Conservation (phyloP, 192 early-diverging fungal genomes). For the Backusella australiensis region DNA sequence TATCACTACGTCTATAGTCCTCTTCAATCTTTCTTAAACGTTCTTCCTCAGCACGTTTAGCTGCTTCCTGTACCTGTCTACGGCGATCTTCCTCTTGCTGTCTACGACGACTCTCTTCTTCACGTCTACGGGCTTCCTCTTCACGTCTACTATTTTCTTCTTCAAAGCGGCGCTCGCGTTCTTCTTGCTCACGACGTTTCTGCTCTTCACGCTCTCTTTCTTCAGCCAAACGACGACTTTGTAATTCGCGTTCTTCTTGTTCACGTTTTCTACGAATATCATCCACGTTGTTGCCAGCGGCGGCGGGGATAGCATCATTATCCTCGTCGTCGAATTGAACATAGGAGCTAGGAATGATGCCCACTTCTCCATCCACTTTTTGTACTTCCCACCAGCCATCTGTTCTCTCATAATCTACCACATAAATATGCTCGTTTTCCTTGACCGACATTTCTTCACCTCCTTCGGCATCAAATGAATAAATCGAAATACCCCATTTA, state of each 20-base stretch:
- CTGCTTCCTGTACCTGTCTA: constrained; percentile 35
- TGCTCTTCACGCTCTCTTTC: constrained; percentile 2
- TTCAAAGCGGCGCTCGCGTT: neutral
- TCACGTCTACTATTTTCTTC: constrained; percentile 19
- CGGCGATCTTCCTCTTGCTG: constrained; percentile 39
- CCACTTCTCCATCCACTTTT: constrained; percentile 53
- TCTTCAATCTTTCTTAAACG: constrained; percentile 26
- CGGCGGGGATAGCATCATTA: neutral
- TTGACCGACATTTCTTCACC: constrained; percentile 83
- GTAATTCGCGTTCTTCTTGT: neutral
- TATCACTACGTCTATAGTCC: constrained; percentile 32
- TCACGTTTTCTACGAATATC: neutral
- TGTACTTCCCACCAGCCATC: constrained; percentile 89
- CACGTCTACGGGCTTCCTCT: constrained; percentile 22
- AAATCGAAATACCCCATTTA: constrained; percentile 56
- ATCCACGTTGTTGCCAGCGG: constrained; percentile 1
- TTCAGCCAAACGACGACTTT: neutral
- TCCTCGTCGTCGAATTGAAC: constrained; percentile 46
- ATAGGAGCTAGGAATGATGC: constrained; percentile 87
- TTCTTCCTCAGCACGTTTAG: constrained; percentile 17
- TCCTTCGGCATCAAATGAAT: constrained; percentile 80
- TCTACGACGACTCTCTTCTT: constrained; percentile 9
- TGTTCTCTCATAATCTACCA: constrained; percentile 77
- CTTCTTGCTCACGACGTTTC: constrained; percentile 11
- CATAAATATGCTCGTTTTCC: constrained; percentile 80